These are phyloP conservation scores for Paraconiothyrium sp. DNA, from an alignment of 2,329 filamentous ascomycete species.

Conservation along the genomic window DNA sequence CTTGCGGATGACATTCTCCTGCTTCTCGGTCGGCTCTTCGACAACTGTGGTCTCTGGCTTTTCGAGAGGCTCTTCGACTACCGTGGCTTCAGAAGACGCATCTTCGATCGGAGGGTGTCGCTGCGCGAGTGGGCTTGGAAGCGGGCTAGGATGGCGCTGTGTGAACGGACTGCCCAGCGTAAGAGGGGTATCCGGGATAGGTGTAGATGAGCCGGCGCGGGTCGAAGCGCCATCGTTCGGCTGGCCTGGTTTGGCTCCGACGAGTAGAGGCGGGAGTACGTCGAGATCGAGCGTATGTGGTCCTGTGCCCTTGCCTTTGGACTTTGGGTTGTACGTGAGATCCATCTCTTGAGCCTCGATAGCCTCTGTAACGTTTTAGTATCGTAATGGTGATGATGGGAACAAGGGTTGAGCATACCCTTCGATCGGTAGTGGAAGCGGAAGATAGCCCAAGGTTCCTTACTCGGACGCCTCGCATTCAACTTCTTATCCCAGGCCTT, in stretches of 20 bases:
- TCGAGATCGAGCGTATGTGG: slow-evolving; percentile 27
- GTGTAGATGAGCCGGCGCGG: slow-evolving; percentile 17
- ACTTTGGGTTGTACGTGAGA: slow-evolving; percentile 19
- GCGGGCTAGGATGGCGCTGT: background rate
- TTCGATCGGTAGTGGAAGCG: slow-evolving; percentile 53
- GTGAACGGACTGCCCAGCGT: background rate
- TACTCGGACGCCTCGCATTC: slow-evolving; percentile 39
- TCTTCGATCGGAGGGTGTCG: background rate
- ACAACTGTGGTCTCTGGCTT: background rate
- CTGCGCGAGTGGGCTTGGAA: background rate
- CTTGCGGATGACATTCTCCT: background rate
- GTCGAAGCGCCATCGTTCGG: slow-evolving; percentile 24
- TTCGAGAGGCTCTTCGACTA: background rate
- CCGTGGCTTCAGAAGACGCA: background rate
- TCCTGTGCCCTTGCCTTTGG: slow-evolving; percentile 16
- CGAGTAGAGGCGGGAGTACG: slow-evolving; percentile 22
- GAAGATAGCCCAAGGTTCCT: slow-evolving; percentile 51
- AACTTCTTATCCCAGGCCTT: slow-evolving; percentile 25
- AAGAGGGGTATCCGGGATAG: slow-evolving; percentile 8
- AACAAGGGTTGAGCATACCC: slow-evolving; percentile 21
- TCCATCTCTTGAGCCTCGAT: slow-evolving; percentile 24
- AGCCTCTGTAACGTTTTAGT: slow-evolving; percentile 23
- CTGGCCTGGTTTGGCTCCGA: slow-evolving; percentile 18
- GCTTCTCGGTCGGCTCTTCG: background rate
- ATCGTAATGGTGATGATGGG: background rate